Percentiles rank a stretch among this genome's conserved stretches.
Evolutionary conservation across 805 yeast species (phyloP).

Genomic region (Suhomyces xylopsoci): DNA sequence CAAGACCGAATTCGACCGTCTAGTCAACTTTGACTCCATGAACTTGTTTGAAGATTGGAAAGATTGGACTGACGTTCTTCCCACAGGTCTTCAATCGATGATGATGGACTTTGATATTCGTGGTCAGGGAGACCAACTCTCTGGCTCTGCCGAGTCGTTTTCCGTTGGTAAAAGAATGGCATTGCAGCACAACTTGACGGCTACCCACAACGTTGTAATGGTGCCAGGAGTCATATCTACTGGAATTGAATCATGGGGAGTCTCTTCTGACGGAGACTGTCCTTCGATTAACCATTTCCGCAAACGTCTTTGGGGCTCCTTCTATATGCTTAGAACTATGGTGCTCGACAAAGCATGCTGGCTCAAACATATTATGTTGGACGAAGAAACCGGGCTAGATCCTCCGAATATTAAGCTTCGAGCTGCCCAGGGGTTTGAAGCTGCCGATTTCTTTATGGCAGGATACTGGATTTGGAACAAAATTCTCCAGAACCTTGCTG

Average conservation of each 20-base stretch:
- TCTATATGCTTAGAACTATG: conserved; percentile 92
- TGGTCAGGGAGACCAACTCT: conserved; percentile 22
- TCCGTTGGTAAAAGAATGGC: conserved; percentile 75
- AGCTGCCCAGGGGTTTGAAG: conserved; percentile 95
- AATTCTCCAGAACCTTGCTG: conserved; percentile 89
- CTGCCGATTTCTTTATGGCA: conserved; percentile 93
- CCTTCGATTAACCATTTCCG: conserved; percentile 83
- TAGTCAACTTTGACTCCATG: conserved; percentile 53
- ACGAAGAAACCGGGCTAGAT: conserved; percentile 88
- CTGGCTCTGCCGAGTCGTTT: conserved; percentile 74
- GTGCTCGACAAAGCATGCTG: conserved; percentile 88
- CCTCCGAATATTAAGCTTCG: conserved; percentile 79
- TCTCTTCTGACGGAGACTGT: conserved; percentile 66
- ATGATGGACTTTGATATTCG: conserved; percentile 52
- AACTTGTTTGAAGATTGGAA: conserved; percentile 37
- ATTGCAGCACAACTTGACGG: conserved; percentile 46
- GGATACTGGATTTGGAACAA: conserved; percentile 99
- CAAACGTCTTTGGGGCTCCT: conserved; percentile 94
- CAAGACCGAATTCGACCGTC: conserved; percentile 47
- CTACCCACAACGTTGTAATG: conserved; percentile 79
- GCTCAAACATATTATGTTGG: conserved; percentile 87
- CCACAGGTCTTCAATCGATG: conserved; percentile 58
- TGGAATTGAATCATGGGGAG: conserved; percentile 92
- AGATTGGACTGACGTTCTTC: conserved; percentile 54
- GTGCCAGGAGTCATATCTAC: conserved; percentile 97